These are phyloP conservation scores for Nitzschia putrida DNA, from an alignment of 108 stramenopile genomes.

Conservation along the genomic window DNA sequence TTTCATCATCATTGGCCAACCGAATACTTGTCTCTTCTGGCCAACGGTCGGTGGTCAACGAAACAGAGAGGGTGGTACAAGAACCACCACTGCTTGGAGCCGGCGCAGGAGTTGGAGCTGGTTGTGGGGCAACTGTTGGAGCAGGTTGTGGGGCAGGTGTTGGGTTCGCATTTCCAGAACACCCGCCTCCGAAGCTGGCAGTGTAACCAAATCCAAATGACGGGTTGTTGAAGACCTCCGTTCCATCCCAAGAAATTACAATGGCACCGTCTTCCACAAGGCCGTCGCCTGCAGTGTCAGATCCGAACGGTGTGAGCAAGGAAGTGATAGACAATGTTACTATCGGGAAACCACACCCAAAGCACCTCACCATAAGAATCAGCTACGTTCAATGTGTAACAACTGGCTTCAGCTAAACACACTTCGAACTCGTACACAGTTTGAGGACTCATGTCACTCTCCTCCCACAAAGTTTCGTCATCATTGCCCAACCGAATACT, in stretches of 20 bases:
- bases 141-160: too few species aligned
- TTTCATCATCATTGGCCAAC: background rate
- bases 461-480: background rate
- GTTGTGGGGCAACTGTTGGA: too few species aligned
- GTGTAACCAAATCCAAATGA: conserved; percentile 1
- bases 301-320: too few species aligned
- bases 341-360: background rate
- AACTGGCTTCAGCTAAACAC: background rate
- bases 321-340: background rate
- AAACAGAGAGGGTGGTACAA: background rate
- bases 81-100: background rate
- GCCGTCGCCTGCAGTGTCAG: conserved; percentile 7
- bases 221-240: background rate
- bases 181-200: conserved; percentile 2
- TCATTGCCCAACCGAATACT: background rate
- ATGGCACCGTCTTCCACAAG: background rate
- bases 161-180: too few species aligned
- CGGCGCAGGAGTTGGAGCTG: too few species aligned
- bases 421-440: conserved; percentile 4
- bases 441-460: background rate
- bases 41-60: conserved; percentile 2
- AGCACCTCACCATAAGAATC: background rate
- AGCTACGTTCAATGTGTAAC: background rate
- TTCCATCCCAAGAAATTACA: conserved; percentile 1
- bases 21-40: conserved; percentile 1